A percentile compares a stretch with the other conserved stretches of the same genome.
Evolutionary conservation across 176 grass and related monocot species (phyloP).

Genomic region (Rhipidocladum racemiflorum): DNA sequence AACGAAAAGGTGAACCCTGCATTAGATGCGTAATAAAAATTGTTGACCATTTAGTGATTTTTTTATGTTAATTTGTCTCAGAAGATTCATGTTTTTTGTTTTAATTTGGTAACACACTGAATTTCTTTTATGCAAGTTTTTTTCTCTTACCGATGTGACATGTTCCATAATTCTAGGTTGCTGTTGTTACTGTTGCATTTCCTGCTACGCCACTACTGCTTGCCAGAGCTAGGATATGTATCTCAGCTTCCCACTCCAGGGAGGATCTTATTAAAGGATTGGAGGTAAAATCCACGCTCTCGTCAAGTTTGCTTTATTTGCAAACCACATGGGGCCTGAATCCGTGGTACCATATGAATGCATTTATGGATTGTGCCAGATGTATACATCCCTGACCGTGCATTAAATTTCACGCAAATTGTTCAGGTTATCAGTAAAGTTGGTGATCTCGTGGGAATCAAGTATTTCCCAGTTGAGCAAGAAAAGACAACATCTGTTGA

Average conservation of each 20-base stretch:
- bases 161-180: conserved; percentile 61
- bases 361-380: background rate
- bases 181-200: conserved; percentile 90
- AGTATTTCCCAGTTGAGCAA: conserved; percentile 85
- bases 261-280: conserved; percentile 92
- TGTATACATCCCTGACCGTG: background rate
- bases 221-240: conserved; percentile 92
- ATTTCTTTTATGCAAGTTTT: background rate
- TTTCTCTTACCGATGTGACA: conserved; percentile 4
- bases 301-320: conserved; percentile 10
- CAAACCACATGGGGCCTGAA: background rate
- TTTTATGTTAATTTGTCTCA: background rate
- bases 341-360: background rate
- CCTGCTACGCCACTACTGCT: conserved; percentile 88
- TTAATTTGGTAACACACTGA: background rate
- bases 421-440: conserved; percentile 95
- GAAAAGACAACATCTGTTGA: conserved; percentile 40
- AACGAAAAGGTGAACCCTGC: too few relatives aligned
- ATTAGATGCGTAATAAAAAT: background rate
- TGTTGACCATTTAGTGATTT: background rate
- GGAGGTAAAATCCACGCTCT: conserved; percentile 53
- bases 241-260: conserved; percentile 81
- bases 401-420: conserved; percentile 23
- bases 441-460: conserved; percentile 92
- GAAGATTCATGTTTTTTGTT: conserved; percentile 14